Base-by-base conservation (phyloP, 2,329 filamentous ascomycete genomes). In the Xylariaceae sp. region DNA sequence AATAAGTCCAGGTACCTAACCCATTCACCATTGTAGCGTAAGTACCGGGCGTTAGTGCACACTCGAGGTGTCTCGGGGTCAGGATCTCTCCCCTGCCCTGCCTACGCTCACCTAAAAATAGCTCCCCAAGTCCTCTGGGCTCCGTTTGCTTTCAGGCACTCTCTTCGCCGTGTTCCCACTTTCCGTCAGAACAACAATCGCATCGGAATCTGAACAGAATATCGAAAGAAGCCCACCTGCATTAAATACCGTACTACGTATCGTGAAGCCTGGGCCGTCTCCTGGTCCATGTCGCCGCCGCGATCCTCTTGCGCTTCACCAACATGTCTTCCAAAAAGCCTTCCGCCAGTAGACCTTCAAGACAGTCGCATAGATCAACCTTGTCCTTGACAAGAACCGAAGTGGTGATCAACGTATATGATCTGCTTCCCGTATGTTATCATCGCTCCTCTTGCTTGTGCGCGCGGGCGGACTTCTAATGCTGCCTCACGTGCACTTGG, bases 341-440 rank as follows among this genome's bases (percentile, higher is more conserved):
- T 10, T 73, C 74, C 56, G 71, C 73, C 51, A 68, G 70, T 57
- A 73, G 72, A 59, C 72, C 73, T 10, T 69, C 67, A 4, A 66
- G 68, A 62, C 70, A 63, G 59, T 72, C 75, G 51, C 88, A 89
- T 70, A 77, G 87, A 62, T 86, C 84, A 58, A 89, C 87, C 1
- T 72, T 89, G 51, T 88, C 87, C 13, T 75, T 89, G 17, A 84
- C 87, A 65, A 88, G 88, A 70, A 90, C 87, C 1, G 86, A 91
- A 71, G 82, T 92, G 62, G 76, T 83, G 52, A 91, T 92, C 70
- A 86, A 92, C 70, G 85, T 91, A 68, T 92, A 92, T 70, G 89
- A 92, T 72, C 78, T 92, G 6, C 78, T 92, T 13, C 86, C 88
- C 45, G 87, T 89, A 79, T 65, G 78, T 60, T n/a, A 17, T 18